Conservation (phyloP, 192 early-diverging fungal species). For the Coemansia sp. region DNA sequence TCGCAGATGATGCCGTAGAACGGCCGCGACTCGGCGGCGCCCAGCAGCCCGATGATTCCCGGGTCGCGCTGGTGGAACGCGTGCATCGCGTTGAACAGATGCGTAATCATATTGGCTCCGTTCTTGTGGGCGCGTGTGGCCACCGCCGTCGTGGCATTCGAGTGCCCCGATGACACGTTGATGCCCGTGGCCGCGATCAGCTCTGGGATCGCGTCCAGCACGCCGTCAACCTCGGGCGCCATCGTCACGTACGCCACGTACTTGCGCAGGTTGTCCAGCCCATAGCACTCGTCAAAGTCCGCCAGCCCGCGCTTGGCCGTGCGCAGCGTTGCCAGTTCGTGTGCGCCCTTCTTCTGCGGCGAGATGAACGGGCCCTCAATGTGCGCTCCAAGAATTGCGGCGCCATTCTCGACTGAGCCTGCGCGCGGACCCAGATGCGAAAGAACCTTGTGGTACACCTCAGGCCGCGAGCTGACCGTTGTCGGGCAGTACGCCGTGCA, state of each 20-base stretch:
- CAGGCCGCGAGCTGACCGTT: conserved; percentile 67
- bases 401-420: conserved; percentile 61
- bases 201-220: conserved; percentile 62
- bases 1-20: conserved; percentile 85
- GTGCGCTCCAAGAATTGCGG: conserved; percentile 70
- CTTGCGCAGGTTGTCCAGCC: conserved; percentile 55
- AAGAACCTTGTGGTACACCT: conserved; percentile 69
- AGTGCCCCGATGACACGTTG: conserved; percentile 67
- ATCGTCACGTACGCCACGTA: conserved; percentile 71
- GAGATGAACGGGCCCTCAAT: conserved; percentile 71
- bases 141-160: conserved; percentile 61
- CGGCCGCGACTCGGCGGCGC: conserved; percentile 57
- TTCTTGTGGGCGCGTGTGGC: conserved; percentile 59
- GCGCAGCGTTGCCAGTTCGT: conserved; percentile 62
- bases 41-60: conserved; percentile 76
- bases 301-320: conserved; percentile 59
- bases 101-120: conserved; percentile 74
- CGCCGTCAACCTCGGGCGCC: conserved; percentile 75
- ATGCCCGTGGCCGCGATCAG: conserved; percentile 63
- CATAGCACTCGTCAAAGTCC: conserved; percentile 72
- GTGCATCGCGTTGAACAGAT: conserved; percentile 87
- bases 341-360: conserved; percentile 73
- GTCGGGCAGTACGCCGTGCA: conserved; percentile 83
- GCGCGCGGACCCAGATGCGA: conserved; percentile 58
- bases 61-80: conserved; percentile 87